phyloP scores from a whole-genome alignment of 2,329 filamentous ascomycete species.

The Mycosphaerella arachidis region DNA sequence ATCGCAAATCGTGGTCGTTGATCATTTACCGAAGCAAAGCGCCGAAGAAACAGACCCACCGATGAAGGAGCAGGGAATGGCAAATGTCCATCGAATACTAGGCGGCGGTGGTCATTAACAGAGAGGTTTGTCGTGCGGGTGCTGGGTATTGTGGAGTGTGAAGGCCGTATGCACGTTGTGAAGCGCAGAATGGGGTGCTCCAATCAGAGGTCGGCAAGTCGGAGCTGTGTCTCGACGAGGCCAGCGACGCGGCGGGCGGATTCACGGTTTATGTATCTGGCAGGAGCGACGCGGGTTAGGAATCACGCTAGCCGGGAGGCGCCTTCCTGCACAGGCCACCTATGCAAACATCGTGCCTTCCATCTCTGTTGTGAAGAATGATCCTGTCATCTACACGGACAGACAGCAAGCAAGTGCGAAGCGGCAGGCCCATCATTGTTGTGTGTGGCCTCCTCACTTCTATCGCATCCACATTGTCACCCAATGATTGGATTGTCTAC shows the following conservation, averaged over 20 bases:
- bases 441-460: neutral
- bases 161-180: neutral
- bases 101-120: neutral
- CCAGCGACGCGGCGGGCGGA: neutral
- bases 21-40: neutral
- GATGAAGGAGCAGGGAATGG: neutral
- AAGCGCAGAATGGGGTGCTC: neutral
- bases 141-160: neutral
- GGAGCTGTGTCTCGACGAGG: neutral
- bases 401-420: too few relatives aligned
- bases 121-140: neutral
- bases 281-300: neutral
- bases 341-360: neutral
- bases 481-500: neutral
- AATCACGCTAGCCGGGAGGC: neutral
- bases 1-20: constrained; percentile 3
- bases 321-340: neutral
- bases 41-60: neutral
- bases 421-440: neutral
- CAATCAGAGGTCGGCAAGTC: constrained; percentile 1
- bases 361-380: too few relatives aligned
- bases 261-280: neutral
- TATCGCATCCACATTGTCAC: too few relatives aligned
- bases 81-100: neutral
- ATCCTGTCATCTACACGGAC: too few relatives aligned